A percentile compares a stretch with the other conserved stretches of the same genome.
phyloP scores from a whole-genome alignment of 1,284 basidiomycete genomes.

The Acaromyces ingoldii region DNA sequence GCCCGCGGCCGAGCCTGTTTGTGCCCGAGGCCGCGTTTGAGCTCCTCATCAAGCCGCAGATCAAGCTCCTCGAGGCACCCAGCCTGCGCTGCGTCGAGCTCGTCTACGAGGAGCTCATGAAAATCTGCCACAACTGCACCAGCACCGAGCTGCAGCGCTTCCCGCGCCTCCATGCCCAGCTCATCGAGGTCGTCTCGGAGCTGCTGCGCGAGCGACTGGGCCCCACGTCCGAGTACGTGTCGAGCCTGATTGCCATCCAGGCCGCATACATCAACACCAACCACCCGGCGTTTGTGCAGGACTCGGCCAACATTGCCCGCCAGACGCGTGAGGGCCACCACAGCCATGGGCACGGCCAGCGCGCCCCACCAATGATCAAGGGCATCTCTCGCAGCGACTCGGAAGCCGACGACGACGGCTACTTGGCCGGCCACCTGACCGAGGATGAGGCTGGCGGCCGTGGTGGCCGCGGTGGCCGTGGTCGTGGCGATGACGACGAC shows the following conservation, averaged over 20 bases:
- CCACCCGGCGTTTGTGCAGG: slow-evolving; percentile 77
- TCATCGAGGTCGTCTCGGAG: slow-evolving; percentile 96
- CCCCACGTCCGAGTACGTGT: slow-evolving; percentile 92
- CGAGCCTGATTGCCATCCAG: slow-evolving; percentile 93
- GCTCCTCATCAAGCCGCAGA: slow-evolving; percentile 94
- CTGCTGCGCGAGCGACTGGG: slow-evolving; percentile 88
- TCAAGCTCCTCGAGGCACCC: slow-evolving; percentile 90
- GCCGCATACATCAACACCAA: slow-evolving; percentile 99
- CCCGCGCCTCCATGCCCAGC: slow-evolving; percentile 83
- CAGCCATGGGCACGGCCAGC: too few relatives aligned
- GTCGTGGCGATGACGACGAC: too few relatives aligned
- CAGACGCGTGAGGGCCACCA: slow-evolving; percentile 40
- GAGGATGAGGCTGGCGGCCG: too few relatives aligned
- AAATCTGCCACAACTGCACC: slow-evolving; percentile 98
- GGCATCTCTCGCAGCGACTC: slow-evolving; percentile 17
- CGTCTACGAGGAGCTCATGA: slow-evolving; percentile 98
- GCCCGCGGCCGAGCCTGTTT: slow-evolving; percentile 90
- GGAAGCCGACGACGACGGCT: slow-evolving; percentile 20
- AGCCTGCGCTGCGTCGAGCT: slow-evolving; percentile 92
- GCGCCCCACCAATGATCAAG: slow-evolving; percentile 42
- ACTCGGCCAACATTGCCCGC: slow-evolving; percentile 48
- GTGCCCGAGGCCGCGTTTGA: slow-evolving; percentile 98
- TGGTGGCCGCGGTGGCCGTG: too few relatives aligned
- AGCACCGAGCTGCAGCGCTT: slow-evolving; percentile 94
- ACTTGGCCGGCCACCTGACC: slow-evolving; percentile 15